A percentile compares a stretch with the other conserved stretches of the same genome.
Evolutionary conservation across 768 basidiomycete species (phyloP).

Genomic region (Boletus coccyginus): DNA sequence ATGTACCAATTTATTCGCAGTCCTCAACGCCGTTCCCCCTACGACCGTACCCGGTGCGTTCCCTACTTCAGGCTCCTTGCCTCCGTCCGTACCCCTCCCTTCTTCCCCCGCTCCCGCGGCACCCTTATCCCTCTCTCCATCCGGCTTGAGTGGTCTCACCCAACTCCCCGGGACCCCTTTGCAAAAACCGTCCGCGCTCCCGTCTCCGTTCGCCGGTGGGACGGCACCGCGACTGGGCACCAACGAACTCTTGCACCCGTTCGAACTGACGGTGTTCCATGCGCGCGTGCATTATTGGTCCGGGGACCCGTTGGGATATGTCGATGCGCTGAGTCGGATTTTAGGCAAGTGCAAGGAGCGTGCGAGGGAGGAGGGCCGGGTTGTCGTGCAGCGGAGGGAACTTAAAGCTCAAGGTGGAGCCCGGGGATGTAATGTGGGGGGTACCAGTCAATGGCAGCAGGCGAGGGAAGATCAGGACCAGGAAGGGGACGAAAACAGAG

Average conservation of each 20-base stretch:
- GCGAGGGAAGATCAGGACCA: constrained; percentile 23
- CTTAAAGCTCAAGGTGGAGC: background rate
- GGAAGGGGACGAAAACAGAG: background rate
- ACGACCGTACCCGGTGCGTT: constrained; percentile 52
- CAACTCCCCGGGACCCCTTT: constrained; percentile 26
- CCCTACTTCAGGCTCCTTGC: constrained; percentile 32
- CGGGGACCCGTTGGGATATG: constrained; percentile 75
- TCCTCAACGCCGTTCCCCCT: constrained; percentile 59
- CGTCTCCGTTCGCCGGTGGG: background rate
- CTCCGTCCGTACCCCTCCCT: constrained; percentile 23
- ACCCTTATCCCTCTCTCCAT: constrained; percentile 19
- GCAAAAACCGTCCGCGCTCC: constrained; percentile 13
- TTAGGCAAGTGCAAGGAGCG: constrained; percentile 58
- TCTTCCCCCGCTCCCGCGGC: constrained; percentile 29
- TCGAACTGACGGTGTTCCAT: constrained; percentile 63
- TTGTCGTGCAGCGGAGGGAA: constrained; percentile 13
- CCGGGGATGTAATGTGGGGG: background rate
- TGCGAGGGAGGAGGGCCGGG: constrained; percentile 35
- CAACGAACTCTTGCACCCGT: constrained; percentile 33
- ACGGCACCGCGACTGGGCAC: constrained; percentile 23
- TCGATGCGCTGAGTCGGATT: constrained; percentile 68
- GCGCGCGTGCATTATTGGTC: constrained; percentile 79
- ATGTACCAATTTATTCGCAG: constrained; percentile 74
- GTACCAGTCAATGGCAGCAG: background rate
- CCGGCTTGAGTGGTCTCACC: constrained; percentile 14